Base-by-base conservation (phyloP, 768 basidiomycete genomes). In the Serendipita vermifera region DNA sequence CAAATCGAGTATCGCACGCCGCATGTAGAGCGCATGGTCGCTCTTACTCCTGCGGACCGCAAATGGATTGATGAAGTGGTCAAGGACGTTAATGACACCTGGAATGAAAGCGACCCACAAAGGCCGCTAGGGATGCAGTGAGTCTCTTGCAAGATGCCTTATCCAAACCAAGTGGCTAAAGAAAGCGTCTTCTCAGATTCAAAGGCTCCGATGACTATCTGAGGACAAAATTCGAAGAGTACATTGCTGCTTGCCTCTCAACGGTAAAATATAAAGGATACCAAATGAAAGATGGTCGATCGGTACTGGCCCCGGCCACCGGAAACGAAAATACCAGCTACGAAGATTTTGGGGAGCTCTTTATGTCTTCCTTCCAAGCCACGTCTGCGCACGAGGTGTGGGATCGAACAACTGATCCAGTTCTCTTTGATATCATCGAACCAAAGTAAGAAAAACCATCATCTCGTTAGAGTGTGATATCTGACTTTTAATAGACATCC, bases 51-150 rank as follows among this genome's bases (percentile, higher is more conserved):
- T 0, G 90, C 93, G 0, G 96, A 98, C 67, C 74, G 94, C 58
- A 93, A 88, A 67, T 99, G 96, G 96, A 89, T 98, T 78, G 93
- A 98, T 64, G 91, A 94, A 62, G 81, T 94, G 56, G 78, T 93
- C 36, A 79, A 75, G 55, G 88, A 90, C 59, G 89, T 94, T 9
- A 88, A 88, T 59, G 81, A 86, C 53, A 77, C 77, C 5, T 93
- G 85, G 84, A 77, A 79, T 57, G 78, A 81, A 3, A 71, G 71
- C 7, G 83, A 86, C 60, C 77, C 83, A 0, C 70, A 69, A 3
- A 73, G 73, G 55, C 74, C 77, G 1, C 63, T 69, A 13, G 76
- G 75, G 27, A 79, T 92, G 75, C 80, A 81, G 81, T 87, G 62
- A 20, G 46, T 51, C 9, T 41, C n/a, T n/a, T 55, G 15, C 13